Evolutionary conservation across 768 basidiomycete species (phyloP), one percentile per base, ranked within the genome.

Genomic region (Boletellus emodensis): DNA sequence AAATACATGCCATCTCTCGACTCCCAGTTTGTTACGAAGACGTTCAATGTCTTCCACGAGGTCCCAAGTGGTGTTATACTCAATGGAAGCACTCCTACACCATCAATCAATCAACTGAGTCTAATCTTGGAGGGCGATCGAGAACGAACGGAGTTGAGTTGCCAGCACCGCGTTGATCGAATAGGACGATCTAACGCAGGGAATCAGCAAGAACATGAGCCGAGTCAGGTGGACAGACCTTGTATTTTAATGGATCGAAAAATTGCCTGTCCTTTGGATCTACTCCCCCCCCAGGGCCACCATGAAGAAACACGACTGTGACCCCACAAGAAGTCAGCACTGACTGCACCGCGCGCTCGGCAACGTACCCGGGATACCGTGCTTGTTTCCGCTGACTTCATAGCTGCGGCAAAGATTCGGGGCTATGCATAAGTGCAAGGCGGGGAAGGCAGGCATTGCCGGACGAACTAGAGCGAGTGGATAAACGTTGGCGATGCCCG

Each of bases 21-120:
- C 77, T 37, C 71, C 71, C 14, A 97, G 77, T 51, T 87, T 79
- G 62, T 85, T 75, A 49, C 94, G 79, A 22, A 95, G 71, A 60
- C 74, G 85, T 65, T 97, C 94, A 10, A 93, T 82, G 62, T 97
- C 94, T 55, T 81, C 86, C 22, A 97, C 91, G 37, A 95, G 82
- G 62, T 92, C 86, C 90, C 90, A 93, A 5, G 94, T 96, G 2
- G 92, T 96, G 68, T 97, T 97, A 44, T 93, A 85, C 57, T 89
- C 85, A 2, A 85, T 68, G 30, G 68, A 85, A 8, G 93, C 92
- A 48, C 64, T 78, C 68, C 89, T 92, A 58, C 17, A 49, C n/a
- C 43, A 40, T 14, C 20, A 32, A 49, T 49, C 15, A 44, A 55
- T 46, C 38, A 46, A 47, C 24, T 49, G 20, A 40, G 20, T 14